Evolutionary conservation across 208 protist species (phyloP).

Genomic region (Trypanosoma vivax): DNA sequence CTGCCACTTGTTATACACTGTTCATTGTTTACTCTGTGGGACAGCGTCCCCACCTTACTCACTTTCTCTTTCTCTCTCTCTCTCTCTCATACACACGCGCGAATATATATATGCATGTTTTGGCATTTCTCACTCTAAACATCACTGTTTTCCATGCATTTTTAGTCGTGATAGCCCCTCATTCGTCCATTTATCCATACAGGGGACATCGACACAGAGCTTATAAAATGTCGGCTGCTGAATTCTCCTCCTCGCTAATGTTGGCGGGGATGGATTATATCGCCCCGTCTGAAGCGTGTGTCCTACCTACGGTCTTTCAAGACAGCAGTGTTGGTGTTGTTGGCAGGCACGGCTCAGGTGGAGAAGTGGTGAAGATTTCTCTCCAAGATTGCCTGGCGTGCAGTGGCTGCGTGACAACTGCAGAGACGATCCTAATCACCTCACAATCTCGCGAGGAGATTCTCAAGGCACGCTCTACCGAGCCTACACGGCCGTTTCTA

Average conservation of each 20-base stretch:
- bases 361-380: conserved; percentile 64
- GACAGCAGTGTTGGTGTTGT: conserved; percentile 1
- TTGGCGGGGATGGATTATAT: conserved; percentile 85
- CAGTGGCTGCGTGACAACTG: conserved; percentile 96
- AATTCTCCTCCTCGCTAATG: conserved; percentile 57
- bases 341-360: neutral
- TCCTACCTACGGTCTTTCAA: conserved; percentile 24
- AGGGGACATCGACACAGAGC: neutral
- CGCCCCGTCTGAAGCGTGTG: conserved; percentile 66
- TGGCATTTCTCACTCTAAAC: neutral
- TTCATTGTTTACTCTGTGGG: no score
- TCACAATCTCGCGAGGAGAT: conserved; percentile 54
- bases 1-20: no score
- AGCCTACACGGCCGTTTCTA: conserved; percentile 43
- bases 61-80: no score
- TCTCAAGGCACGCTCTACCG: conserved; percentile 8
- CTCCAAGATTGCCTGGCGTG: conserved; percentile 88
- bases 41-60: no score
- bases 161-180: neutral
- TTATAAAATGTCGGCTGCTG: conserved; percentile 12
- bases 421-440: conserved; percentile 94
- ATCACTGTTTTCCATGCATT: neutral
- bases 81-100: no score
- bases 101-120: no score
- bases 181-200: neutral